Base-by-base conservation (phyloP, 2,329 filamentous ascomycete genomes). In the Cladobotryum mycophilum region DNA sequence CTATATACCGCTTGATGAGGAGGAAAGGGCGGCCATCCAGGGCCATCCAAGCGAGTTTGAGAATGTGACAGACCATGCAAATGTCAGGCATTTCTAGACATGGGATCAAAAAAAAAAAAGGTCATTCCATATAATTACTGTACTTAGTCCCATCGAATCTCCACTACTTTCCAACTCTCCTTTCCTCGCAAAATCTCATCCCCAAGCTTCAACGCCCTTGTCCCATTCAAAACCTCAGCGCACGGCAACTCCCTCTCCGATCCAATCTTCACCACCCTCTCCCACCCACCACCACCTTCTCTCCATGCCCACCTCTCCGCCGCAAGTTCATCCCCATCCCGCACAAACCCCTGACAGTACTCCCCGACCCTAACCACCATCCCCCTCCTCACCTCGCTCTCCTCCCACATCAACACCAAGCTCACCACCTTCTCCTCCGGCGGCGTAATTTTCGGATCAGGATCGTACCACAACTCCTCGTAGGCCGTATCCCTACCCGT, bases 401-500 rank as follows among this genome's bases (percentile, higher is more conserved):
- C 48, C 25, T 15, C 37, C 38, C 18, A 15, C 45, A n/a, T 18
- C 41, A 11, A 55, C 45, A 43, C 41, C 15, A 43, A 25, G 15
- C 15, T 30, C 41, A 20, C 17, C 7, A 20, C 41, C 13, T 13
- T n/a, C 0, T 52, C 54, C 17, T 53, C 53, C 5, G 52, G 51
- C 17, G 56, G 49, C 20, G 51, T 54, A 0, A 53, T 52, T 7
- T 54, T 60, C 0, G 66, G 67, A 2, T 67, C 62, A 2, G 72
- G 63, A 40, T 82, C 78, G 2, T 68, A 64, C 85, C 85, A 88
- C 2, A 85, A 61, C 64, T 89, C 85, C 62, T 88, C 84, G 56
- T 90, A 89, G 1, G 67, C 66, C 9, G 74, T 74, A 37, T 73
- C 63, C 1, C 59, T 40, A 0, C 77, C 76, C 1, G 78, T 80